Conservation (phyloP, 495 filamentous ascomycete genomes). For the Talaromyces adpressus region DNA sequence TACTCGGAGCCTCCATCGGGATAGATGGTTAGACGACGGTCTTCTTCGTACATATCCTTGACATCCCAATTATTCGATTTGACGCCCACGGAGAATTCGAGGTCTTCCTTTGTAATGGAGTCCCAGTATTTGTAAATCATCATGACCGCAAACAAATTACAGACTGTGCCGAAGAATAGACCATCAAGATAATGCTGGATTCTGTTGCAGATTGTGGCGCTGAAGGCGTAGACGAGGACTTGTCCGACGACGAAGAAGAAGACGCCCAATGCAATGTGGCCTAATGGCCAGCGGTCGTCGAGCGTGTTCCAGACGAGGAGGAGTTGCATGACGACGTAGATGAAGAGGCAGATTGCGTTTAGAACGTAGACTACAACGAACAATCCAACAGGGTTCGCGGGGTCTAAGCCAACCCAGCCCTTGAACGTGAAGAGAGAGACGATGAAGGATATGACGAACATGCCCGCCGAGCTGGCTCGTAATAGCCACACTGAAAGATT, state of each 20-base stretch:
- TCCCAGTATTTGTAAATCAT: slow-evolving; percentile 99
- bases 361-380: slow-evolving; percentile 92
- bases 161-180: slow-evolving; percentile 88
- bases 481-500: slow-evolving; percentile 91
- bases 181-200: slow-evolving; percentile 94
- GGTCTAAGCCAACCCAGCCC: slow-evolving; percentile 77
- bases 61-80: slow-evolving; percentile 98
- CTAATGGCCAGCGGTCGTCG: slow-evolving; percentile 91
- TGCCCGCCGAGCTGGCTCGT: slow-evolving; percentile 63
- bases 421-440: slow-evolving; percentile 91
- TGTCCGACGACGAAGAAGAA: slow-evolving; percentile 92
- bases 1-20: slow-evolving; percentile 58
- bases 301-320: slow-evolving; percentile 84
- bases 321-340: slow-evolving; percentile 86
- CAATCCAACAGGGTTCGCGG: slow-evolving; percentile 76
- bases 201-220: slow-evolving; percentile 73
- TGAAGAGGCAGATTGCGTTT: slow-evolving; percentile 74
- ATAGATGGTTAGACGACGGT: slow-evolving; percentile 71
- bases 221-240: slow-evolving; percentile 86
- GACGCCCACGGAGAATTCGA: slow-evolving; percentile 94
- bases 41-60: slow-evolving; percentile 90
- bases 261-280: slow-evolving; percentile 86
- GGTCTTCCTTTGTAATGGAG: slow-evolving; percentile 95
- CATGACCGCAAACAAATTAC: slow-evolving; percentile 94
- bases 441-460: slow-evolving; percentile 82